phyloP scores from a whole-genome alignment of 140 eudicot genomes.

The Ambrosia hybrid region DNA sequence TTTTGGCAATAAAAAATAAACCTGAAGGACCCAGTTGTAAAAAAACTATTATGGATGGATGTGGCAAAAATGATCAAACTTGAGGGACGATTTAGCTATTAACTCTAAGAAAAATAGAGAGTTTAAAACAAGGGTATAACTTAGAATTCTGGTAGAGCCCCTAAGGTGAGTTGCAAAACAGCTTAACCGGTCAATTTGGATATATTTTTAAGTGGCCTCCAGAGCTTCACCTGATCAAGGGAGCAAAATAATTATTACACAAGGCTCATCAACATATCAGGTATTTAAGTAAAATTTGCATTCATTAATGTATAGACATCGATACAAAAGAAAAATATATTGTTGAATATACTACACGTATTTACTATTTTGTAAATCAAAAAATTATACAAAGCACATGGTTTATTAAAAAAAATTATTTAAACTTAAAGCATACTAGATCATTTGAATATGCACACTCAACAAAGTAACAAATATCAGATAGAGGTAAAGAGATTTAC shows the following conservation, averaged over 20 bases:
- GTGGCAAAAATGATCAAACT: too few species aligned
- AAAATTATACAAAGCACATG: background rate
- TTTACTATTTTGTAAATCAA: background rate
- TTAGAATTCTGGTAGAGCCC: background rate
- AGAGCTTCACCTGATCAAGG: slow-evolving; percentile 31
- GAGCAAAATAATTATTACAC: background rate
- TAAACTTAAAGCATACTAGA: too few species aligned
- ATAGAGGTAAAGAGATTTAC: slow-evolving; percentile 33
- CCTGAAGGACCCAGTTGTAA: too few species aligned
- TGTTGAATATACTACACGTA: too few species aligned
- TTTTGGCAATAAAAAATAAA: too few species aligned
- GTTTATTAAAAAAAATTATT: background rate
- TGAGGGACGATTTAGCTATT: too few species aligned
- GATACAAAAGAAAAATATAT: background rate
- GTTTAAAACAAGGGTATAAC: background rate
- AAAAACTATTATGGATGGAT: too few species aligned
- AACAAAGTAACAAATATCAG: background rate
- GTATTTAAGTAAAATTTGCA: too few species aligned
- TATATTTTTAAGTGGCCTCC: slow-evolving; percentile 9
- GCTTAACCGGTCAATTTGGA: background rate
- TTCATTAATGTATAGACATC: background rate
- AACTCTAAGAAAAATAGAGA: background rate
- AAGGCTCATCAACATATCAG: background rate
- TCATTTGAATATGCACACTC: background rate
- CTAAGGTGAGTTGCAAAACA: background rate